Evolutionary conservation across 257 asterid species (phyloP), one percentile per base, ranked within the genome.

Genomic region (Primulina eburnea): DNA sequence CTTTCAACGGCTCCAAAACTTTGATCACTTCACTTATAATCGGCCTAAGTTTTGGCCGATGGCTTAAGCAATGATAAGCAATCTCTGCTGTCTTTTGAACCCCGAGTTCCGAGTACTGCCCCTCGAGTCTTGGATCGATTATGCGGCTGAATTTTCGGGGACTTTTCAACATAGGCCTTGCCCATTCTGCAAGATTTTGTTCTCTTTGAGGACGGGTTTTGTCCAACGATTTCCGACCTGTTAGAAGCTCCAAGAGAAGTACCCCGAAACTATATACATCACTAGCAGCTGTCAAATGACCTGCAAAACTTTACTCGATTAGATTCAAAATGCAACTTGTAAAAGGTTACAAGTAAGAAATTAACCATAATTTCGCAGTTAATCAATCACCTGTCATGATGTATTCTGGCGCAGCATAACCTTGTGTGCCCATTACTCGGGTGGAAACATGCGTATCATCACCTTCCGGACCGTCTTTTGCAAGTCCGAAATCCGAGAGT

Each of bases 241-340:
- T 87, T 0, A 92, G 76, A 18, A 90, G 95, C 75, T 92, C 97
- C 47, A 92, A 29, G 0, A 92, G 83, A 5, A 90, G 81, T 0
- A 92, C 95, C 65, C 98, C 98, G 1, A 92, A 92, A 14, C 98
- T 88, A 61, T 92, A 92, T 0, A 92, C 97, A 59, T 92, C 98
- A 62, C 98, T 92, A 5, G 95, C 95, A 20, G 98, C 84, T 2
- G 97, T 90, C 70, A 92, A 63, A 71, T 92, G 98, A 60, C 98
- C 97, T 86, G 82, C 52, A 66, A 2, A 30, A 71, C 57, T 6
- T 3, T 24, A 63, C 69, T 65, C 30, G 30, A 60, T 68, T 18
- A 40, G 20, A 9, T 28, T 21, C 43, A 5, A 18, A 33, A 50
- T 47, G 47, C 0, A 20, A 3, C 9, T 7, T 30, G 20, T 40